Percentiles rank a stretch among this genome's conserved stretches.
Conservation (phyloP, 495 filamentous ascomycete genomes). For the Cercophora newfieldiana region DNA sequence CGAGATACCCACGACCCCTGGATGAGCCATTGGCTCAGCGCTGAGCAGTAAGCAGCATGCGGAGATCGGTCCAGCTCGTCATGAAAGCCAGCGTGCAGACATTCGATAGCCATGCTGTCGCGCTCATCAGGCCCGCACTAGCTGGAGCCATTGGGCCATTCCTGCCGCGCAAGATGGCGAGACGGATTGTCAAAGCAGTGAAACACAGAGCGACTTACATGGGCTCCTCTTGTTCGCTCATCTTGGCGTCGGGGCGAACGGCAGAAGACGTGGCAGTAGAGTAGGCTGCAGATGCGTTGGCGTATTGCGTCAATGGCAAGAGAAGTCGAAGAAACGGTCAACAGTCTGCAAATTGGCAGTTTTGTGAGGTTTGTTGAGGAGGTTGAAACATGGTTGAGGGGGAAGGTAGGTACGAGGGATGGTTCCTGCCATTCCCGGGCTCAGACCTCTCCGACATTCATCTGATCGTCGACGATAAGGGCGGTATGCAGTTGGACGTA, state of each 20-base stretch:
- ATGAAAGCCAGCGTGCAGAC: constrained; percentile 7
- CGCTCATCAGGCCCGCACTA: constrained; percentile 18
- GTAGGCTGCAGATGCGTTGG: background rate
- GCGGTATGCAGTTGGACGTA: background rate
- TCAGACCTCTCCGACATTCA: background rate
- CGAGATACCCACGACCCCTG: background rate
- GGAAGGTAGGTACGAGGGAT: background rate
- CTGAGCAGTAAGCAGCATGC: background rate
- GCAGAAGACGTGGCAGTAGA: constrained; percentile 5
- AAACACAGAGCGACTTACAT: constrained; percentile 9
- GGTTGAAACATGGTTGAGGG: constrained; percentile 1
- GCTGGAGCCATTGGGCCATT: constrained; percentile 16
- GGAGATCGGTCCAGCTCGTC: constrained; percentile 2
- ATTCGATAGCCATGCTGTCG: too few relatives aligned
- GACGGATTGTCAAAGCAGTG: background rate
- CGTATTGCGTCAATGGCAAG: background rate
- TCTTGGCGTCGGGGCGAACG: constrained; percentile 9
- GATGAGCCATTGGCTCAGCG: background rate
- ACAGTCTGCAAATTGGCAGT: background rate
- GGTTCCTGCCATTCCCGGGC: background rate
- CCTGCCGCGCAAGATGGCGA: background rate
- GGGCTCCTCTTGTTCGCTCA: constrained; percentile 10
- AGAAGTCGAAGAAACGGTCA: background rate
- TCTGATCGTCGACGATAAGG: background rate
- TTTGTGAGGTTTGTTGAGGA: background rate